Conservation (phyloP, 164 flowering plant genomes). For the Aristolochia fimbriata region DNA sequence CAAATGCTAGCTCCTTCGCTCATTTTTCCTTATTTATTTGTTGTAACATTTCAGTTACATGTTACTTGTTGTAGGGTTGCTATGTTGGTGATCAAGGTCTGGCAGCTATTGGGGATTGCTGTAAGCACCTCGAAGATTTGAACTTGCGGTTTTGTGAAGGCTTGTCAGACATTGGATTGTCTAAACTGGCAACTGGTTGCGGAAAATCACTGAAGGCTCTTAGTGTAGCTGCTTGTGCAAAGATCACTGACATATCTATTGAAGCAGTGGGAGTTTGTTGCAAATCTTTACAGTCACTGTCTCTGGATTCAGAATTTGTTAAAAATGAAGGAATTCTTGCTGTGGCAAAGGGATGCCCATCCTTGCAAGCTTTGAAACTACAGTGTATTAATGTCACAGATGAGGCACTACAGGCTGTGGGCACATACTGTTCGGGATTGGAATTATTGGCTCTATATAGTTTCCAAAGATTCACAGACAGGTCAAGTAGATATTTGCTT, state of each 20-base stretch:
- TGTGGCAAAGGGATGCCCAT: constrained; percentile 61
- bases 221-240: constrained; percentile 79
- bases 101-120: constrained; percentile 65
- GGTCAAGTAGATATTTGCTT: constrained; percentile 24
- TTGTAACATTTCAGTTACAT: neutral
- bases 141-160: constrained; percentile 91
- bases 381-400: constrained; percentile 79
- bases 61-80: constrained; percentile 46
- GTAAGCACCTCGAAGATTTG: constrained; percentile 71
- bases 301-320: constrained; percentile 72
- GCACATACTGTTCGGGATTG: constrained; percentile 41
- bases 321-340: constrained; percentile 62
- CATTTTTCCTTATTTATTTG: neutral
- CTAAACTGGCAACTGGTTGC: constrained; percentile 49
- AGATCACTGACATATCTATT: constrained; percentile 63
- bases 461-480: constrained; percentile 80
- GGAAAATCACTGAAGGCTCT: constrained; percentile 61
- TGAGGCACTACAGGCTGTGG: constrained; percentile 66
- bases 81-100: constrained; percentile 79
- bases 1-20: neutral
- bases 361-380: constrained; percentile 59
- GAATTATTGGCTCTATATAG: constrained; percentile 69
- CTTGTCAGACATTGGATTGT: constrained; percentile 63
- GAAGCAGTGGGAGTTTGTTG: constrained; percentile 79
- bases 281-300: constrained; percentile 48